Base-by-base conservation (phyloP, 2,329 filamentous ascomycete species). In the Bipolaris gigantea region DNA sequence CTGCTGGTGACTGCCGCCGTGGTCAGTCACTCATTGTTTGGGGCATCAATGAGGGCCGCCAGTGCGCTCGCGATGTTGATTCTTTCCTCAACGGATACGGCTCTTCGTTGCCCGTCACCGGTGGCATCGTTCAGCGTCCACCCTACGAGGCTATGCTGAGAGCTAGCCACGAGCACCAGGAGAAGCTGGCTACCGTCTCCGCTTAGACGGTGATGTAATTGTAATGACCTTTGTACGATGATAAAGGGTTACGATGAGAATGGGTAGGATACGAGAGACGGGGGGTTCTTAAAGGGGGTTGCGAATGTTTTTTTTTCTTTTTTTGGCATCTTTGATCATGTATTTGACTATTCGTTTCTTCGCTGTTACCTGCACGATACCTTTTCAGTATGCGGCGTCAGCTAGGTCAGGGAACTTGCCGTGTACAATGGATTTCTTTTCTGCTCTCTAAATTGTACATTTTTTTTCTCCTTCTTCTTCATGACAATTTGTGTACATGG, bases 1-100 rank as follows among this genome's bases (percentile, higher is more conserved):
- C 93, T 57, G 93, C 93, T 57, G 93, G 93, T 77, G 93, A 97
- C 77, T 97, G 93, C 77, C 89, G 92, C 57, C 89, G 93, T 71
- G 93, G 93, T 52, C 93, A 97, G 79, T 96, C 91, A 51, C 81
- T 97, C 54, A 97, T 97, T 76, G 92, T 97, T 63, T 97, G 92
- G 91, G 93, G 92, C 73, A 97, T 97, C 81, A 97, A 97, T 73
- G 93, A 97, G 79, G 93, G 93, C 69, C 89, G 93, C 66, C 90
- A 94, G 80, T 88, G 89, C 66, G 93, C 93, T 68, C 89, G 93
- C 59, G 92, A 97, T 76, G 89, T 97, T 52, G 93, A 97, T 75
- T 76, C 90, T 48, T 96, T 85, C 81, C 87, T 97, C 40, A 90
- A 89, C 76, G 85, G 88, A 59, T 84, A 79, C 49, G 81, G 85